Percentiles rank a stretch among this genome's conserved stretches.
Evolutionary conservation across 352 stramenopile species (phyloP).

Genomic region (Pythium rhizo-oryzae): DNA sequence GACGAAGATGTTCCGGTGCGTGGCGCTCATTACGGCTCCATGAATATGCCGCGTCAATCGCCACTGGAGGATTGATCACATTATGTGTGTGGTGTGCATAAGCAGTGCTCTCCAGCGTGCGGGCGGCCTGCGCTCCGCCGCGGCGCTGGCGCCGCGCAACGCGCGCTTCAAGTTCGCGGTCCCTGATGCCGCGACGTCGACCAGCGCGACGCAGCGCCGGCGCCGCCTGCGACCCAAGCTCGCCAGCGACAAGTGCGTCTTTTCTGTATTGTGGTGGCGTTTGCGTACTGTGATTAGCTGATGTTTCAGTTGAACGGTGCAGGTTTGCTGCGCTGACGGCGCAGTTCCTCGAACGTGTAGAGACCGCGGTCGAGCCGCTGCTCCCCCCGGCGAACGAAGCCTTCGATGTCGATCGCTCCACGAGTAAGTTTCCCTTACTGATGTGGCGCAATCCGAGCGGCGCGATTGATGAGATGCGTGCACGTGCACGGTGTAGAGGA

Average conservation of each 20-base stretch:
- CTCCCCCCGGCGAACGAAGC: constrained; percentile 62
- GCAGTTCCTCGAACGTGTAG: constrained; percentile 68
- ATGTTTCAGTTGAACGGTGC: background rate
- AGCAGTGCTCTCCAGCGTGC: constrained; percentile 8
- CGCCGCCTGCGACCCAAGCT: constrained; percentile 26
- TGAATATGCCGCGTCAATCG: background rate
- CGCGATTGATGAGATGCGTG: no score
- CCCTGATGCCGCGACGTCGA: background rate
- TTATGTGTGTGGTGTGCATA: background rate
- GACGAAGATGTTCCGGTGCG: constrained; percentile 8
- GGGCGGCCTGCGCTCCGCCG: background rate
- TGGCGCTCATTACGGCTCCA: background rate
- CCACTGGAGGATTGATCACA: background rate
- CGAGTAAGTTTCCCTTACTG: constrained; percentile 30
- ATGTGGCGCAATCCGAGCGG: no score
- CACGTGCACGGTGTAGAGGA: constrained; percentile 32
- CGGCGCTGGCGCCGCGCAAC: background rate
- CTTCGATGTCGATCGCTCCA: constrained; percentile 53
- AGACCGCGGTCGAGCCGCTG: constrained; percentile 58
- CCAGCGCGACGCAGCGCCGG: constrained; percentile 10
- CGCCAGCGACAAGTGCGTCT: constrained; percentile 26
- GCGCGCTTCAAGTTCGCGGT: constrained; percentile 25
- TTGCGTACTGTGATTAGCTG: no score
- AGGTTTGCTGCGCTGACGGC: constrained; percentile 58
- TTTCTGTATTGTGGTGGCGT: background rate